These are phyloP conservation scores for Pyrenopolyporus hunteri DNA, from an alignment of 495 filamentous ascomycete genomes.

Conservation along the genomic window DNA sequence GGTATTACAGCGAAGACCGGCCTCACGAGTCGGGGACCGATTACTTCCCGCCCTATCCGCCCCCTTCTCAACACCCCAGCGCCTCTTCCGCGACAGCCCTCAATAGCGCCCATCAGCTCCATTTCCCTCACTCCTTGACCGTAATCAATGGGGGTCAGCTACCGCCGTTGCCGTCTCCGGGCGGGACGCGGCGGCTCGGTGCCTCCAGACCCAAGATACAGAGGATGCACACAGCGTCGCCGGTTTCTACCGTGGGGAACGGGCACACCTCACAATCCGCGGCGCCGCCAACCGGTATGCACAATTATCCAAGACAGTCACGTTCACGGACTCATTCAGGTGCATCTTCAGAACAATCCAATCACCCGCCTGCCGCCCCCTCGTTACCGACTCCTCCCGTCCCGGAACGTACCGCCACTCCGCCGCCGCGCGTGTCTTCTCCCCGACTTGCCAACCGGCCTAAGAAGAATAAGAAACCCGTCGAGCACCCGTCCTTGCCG, in stretches of 20 bases:
- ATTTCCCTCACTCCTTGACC: constrained; percentile 67
- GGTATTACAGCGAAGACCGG: constrained; percentile 66
- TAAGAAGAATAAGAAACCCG: constrained; percentile 61
- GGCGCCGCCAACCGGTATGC: constrained; percentile 46
- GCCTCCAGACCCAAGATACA: constrained; percentile 62
- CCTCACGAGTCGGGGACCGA: constrained; percentile 78
- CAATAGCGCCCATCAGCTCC: constrained; percentile 46
- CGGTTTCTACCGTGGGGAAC: constrained; percentile 63
- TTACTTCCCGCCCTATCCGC: constrained; percentile 89
- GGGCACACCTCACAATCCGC: constrained; percentile 45
- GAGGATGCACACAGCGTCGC: constrained; percentile 82
- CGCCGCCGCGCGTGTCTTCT: constrained; percentile 66
- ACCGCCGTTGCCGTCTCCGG: constrained; percentile 84
- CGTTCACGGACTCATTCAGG: constrained; percentile 59
- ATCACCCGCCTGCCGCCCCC: constrained; percentile 37
- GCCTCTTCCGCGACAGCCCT: constrained; percentile 35
- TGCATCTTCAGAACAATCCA: constrained; percentile 55
- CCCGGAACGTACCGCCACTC: constrained; percentile 51
- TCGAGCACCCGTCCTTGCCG: constrained; percentile 58
- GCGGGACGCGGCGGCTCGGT: constrained; percentile 57
- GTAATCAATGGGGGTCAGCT: constrained; percentile 80
- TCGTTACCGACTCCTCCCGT: constrained; percentile 42
- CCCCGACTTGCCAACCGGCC: constrained; percentile 55
- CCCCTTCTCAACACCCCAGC: constrained; percentile 48
- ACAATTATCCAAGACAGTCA: constrained; percentile 42